A percentile compares a stretch with the other conserved stretches of the same genome.
These are phyloP conservation scores for Rhizophagus clarus DNA, from an alignment of 192 early-diverging fungal genomes.

Conservation along the genomic window DNA sequence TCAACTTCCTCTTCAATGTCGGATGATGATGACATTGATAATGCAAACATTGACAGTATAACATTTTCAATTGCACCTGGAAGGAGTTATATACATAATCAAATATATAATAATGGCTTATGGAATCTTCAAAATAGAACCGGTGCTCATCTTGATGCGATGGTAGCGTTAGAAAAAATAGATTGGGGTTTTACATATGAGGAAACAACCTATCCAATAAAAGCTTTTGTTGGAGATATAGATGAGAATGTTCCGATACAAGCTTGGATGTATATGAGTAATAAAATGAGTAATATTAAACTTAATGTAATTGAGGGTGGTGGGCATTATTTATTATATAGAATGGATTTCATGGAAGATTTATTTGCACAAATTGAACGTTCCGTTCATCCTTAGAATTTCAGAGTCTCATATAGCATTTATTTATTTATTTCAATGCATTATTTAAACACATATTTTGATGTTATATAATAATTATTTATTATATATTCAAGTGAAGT, in stretches of 20 bases:
- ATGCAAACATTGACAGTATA: not conserved
- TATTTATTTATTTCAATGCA: not conserved
- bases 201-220: conserved; percentile 21
- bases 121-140: conserved; percentile 31
- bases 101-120: conserved; percentile 26
- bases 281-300: conserved; percentile 29
- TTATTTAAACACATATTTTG: not conserved
- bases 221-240: conserved; percentile 21
- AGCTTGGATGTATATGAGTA: conserved; percentile 28
- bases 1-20: not conserved
- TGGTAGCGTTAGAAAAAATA: conserved; percentile 28
- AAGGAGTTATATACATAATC: conserved; percentile 27
- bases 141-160: conserved; percentile 23
- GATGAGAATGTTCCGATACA: conserved; percentile 27
- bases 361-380: conserved; percentile 20
- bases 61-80: conserved; percentile 17
- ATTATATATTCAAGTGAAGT: too few species aligned
- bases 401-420: not conserved
- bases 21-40: not conserved
- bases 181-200: conserved; percentile 31
- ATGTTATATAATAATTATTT: too few species aligned
- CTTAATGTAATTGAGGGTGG: conserved; percentile 24
- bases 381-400: not conserved
- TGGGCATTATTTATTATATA: conserved; percentile 33
- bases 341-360: conserved; percentile 35